Base-by-base conservation (phyloP, 805 yeast species). In the Brettanomyces custersianus region DNA sequence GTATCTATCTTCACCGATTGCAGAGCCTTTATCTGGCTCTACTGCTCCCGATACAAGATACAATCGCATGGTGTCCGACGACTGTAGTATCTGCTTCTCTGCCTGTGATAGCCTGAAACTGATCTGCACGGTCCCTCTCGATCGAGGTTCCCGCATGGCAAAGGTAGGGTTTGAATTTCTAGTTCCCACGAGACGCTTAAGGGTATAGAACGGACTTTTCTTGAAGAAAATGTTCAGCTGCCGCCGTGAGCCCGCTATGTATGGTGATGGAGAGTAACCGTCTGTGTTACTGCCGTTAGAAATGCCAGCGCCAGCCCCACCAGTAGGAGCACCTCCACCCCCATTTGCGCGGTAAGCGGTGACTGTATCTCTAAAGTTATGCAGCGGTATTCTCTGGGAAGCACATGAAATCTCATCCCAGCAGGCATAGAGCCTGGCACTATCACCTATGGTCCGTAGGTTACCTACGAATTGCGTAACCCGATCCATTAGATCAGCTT, bases 401-500 rank as follows among this genome's bases (percentile, higher is more conserved):
- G 66, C 60, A 39, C 62, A 60, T 18, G 59, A 46, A 11, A 75
- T 65, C 12, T 75, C 40, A 21, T 66, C 58, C 23, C 65, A 59
- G 12, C 73, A 51, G 2, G 77, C 66, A 30, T 62, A 51, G 19
- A 75, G 53, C 36, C 72, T 58, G 31, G 66, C 62, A 5, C 52
- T 47, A 36, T 68, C 72, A 16, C 60, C 54, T n/a, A 51, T 47
- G 17, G 37, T 22, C 23, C 51, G 47, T 1, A 75, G 75, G 29
- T 58, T 62, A 20, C 59, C 57, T 25, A 77, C 44, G 44, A 61
- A 69, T n/a, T 56, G 59, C 34, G 59, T 51, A 5, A 84, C 54
- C 23, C 86, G 62, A 24, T 72, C 75, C 36, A 68, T 68, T 11
- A 83, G 55, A 23, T 72, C 80, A 16, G 68, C 66, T 54, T 84